Evolutionary conservation across 768 basidiomycete genomes (phyloP).

Genomic region (Hirschioporus abietinus): DNA sequence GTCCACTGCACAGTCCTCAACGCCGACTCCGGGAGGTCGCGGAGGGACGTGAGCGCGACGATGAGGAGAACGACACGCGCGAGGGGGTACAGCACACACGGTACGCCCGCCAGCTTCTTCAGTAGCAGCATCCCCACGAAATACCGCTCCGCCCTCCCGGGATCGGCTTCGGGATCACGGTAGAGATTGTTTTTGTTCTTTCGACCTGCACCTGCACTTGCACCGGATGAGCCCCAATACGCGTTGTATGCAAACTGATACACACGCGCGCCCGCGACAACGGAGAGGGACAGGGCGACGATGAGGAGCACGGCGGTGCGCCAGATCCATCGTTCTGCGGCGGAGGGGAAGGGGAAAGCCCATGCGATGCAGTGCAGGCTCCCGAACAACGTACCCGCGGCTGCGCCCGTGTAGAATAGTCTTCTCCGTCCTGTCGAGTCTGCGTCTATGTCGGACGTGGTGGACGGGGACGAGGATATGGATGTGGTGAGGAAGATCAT

Average conservation of each 20-base stretch:
- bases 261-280: neutral
- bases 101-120: neutral
- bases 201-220: no score
- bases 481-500: neutral
- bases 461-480: neutral
- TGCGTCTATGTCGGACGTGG: neutral
- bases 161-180: no score
- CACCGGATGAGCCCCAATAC: no score
- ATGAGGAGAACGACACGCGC: neutral
- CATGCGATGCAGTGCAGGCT: slow-evolving; percentile 24
- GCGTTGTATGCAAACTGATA: neutral
- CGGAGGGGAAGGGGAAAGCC: slow-evolving; percentile 21
- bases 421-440: neutral
- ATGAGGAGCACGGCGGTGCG: slow-evolving; percentile 17
- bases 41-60: neutral
- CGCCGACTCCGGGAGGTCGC: neutral
- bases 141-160: neutral
- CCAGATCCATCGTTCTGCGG: slow-evolving; percentile 21
- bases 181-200: no score
- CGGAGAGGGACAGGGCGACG: neutral
- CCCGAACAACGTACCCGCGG: slow-evolving; percentile 17
- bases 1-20: neutral
- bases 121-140: neutral
- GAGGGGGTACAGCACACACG: neutral
- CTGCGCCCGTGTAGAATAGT: neutral